phyloP scores from a whole-genome alignment of 225 moss, liverwort and hornwort species.

The Bryoerythrophyllum caledonicum region DNA sequence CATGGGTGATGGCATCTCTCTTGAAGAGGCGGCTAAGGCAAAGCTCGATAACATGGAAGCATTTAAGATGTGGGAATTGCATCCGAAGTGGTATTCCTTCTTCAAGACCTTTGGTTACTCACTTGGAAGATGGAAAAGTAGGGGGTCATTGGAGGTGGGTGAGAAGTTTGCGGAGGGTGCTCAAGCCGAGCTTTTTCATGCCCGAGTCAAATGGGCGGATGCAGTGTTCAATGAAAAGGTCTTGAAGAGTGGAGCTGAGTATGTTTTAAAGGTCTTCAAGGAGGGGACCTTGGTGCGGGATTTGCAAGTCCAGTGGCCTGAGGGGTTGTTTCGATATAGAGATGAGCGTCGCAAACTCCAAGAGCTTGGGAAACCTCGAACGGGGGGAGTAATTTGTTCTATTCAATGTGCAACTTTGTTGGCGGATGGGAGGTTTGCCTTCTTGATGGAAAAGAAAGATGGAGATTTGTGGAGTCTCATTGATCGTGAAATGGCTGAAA shows the following conservation, averaged over 20 bases:
- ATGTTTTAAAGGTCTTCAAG: too few species aligned
- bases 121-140: not conserved
- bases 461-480: too few species aligned
- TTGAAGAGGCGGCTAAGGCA: not conserved
- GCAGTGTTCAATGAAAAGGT: fast-evolving
- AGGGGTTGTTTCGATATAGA: not conserved
- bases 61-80: not conserved
- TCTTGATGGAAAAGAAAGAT: not conserved
- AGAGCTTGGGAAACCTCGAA: not conserved
- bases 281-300: not conserved
- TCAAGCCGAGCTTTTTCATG: not conserved
- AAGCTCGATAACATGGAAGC: not conserved
- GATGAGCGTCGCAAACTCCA: not conserved
- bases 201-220: not conserved
- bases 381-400: fast-evolving
- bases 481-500: too few species aligned
- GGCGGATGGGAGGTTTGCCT: not conserved
- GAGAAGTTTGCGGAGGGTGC: not conserved
- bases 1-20: not conserved
- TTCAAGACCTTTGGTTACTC: not conserved
- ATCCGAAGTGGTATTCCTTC: not conserved
- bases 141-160: not conserved
- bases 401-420: not conserved
- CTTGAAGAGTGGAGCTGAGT: not conserved
- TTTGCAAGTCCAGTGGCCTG: not conserved